A percentile compares a stretch with the other conserved stretches of the same genome.
Evolutionary conservation across 116 monocot species (phyloP).

Genomic region (Posidonia oceanica): DNA sequence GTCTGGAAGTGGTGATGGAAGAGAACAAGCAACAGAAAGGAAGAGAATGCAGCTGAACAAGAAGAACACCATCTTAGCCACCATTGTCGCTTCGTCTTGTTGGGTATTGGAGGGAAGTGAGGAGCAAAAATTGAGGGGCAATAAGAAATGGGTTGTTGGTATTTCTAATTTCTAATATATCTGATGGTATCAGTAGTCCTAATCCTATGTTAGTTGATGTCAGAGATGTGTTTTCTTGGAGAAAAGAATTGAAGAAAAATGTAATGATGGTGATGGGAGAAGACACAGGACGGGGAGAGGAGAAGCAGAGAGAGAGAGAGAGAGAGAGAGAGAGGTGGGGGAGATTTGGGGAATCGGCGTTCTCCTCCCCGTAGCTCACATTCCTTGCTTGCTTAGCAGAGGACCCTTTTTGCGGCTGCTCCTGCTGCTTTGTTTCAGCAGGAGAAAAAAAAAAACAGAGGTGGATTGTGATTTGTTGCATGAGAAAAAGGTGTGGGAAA

Average conservation of each 20-base stretch:
- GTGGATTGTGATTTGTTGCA: no score
- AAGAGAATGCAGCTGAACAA: constrained; percentile 8
- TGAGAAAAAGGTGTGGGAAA: no score
- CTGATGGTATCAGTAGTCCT: not conserved
- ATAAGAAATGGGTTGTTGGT: not conserved
- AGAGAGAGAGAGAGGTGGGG: not conserved
- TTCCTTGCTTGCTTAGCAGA: constrained; percentile 10
- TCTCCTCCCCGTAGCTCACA: constrained; percentile 3
- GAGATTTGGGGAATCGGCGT: constrained; percentile 2
- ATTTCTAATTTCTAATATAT: not conserved
- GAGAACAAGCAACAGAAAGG: not conserved
- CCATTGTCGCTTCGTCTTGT: not conserved
- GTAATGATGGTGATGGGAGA: not conserved
- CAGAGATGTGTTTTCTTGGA: not conserved
- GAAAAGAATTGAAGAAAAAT: not conserved
- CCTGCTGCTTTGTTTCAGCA: not conserved
- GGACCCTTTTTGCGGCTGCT: not conserved
- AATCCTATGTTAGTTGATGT: not conserved
- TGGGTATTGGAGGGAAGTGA: no score
- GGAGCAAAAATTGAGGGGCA: no score
- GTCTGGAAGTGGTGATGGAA: not conserved
- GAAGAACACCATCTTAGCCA: constrained; percentile 1
- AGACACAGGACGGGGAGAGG: not conserved
- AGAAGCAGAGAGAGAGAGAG: not conserved
- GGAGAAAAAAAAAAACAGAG: not conserved